Evolutionary conservation across 345 rosid species (phyloP).

Genomic region (Euphorbia pulcherrima): DNA sequence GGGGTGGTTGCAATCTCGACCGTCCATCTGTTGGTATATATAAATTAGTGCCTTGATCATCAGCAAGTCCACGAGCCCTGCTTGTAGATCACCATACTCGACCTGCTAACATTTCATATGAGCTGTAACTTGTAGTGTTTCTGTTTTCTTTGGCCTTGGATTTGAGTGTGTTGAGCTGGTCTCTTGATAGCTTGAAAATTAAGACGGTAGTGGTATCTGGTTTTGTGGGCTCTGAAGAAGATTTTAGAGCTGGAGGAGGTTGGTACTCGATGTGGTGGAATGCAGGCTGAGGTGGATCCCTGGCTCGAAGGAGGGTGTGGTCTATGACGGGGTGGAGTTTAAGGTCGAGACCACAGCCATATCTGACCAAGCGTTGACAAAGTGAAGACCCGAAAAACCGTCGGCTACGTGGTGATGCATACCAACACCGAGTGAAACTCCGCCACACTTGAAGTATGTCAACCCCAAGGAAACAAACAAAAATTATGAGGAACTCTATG

Average conservation of each 20-base stretch:
- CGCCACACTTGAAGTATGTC: constrained; percentile 86
- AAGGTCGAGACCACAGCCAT: constrained; percentile 81
- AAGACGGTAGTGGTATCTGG: constrained; percentile 48
- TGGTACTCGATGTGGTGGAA: constrained; percentile 80
- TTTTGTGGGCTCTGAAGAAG: constrained; percentile 5
- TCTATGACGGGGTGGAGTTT: constrained; percentile 74
- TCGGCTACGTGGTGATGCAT: constrained; percentile 96
- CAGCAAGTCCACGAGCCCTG: constrained; percentile 62
- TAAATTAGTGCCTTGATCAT: constrained; percentile 62
- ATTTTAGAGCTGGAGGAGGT: constrained; percentile 66
- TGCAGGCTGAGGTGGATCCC: constrained; percentile 78
- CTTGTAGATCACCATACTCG: constrained; percentile 84
- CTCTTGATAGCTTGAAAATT: constrained; percentile 64
- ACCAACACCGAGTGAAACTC: constrained; percentile 94
- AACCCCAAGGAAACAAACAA: constrained; percentile 38
- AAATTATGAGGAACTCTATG: background rate
- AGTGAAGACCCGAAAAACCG: constrained; percentile 94
- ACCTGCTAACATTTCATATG: constrained; percentile 89
- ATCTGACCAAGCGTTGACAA: constrained; percentile 89
- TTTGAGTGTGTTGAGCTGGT: constrained; percentile 66
- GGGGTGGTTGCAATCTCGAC: constrained; percentile 63
- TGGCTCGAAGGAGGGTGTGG: constrained; percentile 69
- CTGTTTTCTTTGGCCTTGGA: constrained; percentile 75
- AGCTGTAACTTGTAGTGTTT: constrained; percentile 61
- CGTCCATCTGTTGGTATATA: constrained; percentile 94